phyloP scores from a whole-genome alignment of 305 asterid genomes.

The Rubia balearica region DNA sequence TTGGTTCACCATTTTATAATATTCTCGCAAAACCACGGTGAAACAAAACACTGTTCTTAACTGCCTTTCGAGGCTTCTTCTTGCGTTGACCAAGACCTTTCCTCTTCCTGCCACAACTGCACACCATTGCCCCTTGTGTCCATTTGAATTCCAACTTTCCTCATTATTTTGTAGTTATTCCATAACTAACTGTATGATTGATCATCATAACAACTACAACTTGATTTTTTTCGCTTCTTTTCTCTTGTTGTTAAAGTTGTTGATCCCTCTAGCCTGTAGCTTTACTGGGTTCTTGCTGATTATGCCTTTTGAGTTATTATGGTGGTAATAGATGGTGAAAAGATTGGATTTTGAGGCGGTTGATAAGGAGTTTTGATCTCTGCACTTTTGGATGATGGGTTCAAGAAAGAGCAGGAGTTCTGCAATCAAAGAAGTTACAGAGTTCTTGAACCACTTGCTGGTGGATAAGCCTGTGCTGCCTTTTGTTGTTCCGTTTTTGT shows the following conservation, averaged over 20 bases:
- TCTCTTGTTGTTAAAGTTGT: neutral
- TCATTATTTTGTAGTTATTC: neutral
- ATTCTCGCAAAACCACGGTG: neutral
- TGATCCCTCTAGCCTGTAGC: neutral
- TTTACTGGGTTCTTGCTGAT: neutral
- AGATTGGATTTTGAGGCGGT: slow-evolving; percentile 4
- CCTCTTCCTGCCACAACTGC: slow-evolving; percentile 16
- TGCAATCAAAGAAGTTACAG: slow-evolving; percentile 40
- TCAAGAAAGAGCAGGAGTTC: slow-evolving; percentile 46
- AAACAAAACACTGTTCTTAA: neutral
- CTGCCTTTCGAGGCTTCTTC: slow-evolving; percentile 4
- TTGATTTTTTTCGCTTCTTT: neutral
- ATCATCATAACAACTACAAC: neutral
- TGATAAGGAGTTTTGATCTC: neutral
- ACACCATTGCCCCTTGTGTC: slow-evolving; percentile 5
- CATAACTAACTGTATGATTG: neutral
- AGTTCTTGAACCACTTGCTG: slow-evolving; percentile 46
- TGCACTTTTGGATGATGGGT: slow-evolving; percentile 31
- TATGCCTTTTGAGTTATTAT: neutral
- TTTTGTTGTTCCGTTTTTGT: slow-evolving; percentile 44
- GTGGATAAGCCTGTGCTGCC: slow-evolving; percentile 73
- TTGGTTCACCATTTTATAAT: neutral
- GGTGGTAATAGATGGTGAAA: neutral
- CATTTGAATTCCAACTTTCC: slow-evolving; percentile 15
- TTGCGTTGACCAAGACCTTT: slow-evolving; percentile 24